Evolutionary conservation across 164 flowering plant genomes (phyloP).

Genomic region (Protea cynaroides): DNA sequence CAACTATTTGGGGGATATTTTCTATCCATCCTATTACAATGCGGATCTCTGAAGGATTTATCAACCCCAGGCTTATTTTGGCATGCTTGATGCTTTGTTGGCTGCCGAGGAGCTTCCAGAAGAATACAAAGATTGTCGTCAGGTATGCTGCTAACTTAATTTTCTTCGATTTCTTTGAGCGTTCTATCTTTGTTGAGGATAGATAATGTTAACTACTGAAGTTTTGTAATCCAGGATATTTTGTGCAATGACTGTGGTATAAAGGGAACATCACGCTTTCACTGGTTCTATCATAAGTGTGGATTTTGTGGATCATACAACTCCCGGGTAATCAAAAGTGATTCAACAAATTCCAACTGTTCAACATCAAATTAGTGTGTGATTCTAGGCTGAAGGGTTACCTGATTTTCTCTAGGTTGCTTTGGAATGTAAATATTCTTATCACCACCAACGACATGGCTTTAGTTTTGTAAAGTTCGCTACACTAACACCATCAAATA

Average conservation of each 20-base stretch:
- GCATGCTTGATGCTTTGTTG: slow-evolving; percentile 86
- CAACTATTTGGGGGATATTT: no score
- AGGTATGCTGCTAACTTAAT: slow-evolving; percentile 33
- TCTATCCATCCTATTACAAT: no score
- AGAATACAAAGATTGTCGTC: slow-evolving; percentile 69
- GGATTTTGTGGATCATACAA: slow-evolving; percentile 79
- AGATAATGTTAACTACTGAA: background rate
- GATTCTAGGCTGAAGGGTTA: background rate
- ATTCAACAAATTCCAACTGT: slow-evolving; percentile 26
- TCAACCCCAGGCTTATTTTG: slow-evolving; percentile 68
- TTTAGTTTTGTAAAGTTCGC: slow-evolving; percentile 15
- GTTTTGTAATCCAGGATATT: slow-evolving; percentile 51
- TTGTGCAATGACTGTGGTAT: slow-evolving; percentile 82
- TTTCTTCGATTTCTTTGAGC: background rate
- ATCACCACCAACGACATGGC: slow-evolving; percentile 6
- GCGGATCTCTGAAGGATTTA: background rate
- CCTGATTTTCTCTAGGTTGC: background rate
- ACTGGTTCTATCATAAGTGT: slow-evolving; percentile 91
- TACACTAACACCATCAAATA: slow-evolving; percentile 16
- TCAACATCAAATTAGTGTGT: slow-evolving; percentile 17
- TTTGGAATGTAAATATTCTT: slow-evolving; percentile 19
- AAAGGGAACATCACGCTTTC: slow-evolving; percentile 74
- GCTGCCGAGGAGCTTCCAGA: slow-evolving; percentile 88
- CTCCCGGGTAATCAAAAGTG: slow-evolving; percentile 64
- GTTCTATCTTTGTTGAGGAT: background rate